These are phyloP conservation scores for Aureobasidium melanogenum DNA, from an alignment of 2,329 filamentous ascomycete genomes.

Conservation along the genomic window DNA sequence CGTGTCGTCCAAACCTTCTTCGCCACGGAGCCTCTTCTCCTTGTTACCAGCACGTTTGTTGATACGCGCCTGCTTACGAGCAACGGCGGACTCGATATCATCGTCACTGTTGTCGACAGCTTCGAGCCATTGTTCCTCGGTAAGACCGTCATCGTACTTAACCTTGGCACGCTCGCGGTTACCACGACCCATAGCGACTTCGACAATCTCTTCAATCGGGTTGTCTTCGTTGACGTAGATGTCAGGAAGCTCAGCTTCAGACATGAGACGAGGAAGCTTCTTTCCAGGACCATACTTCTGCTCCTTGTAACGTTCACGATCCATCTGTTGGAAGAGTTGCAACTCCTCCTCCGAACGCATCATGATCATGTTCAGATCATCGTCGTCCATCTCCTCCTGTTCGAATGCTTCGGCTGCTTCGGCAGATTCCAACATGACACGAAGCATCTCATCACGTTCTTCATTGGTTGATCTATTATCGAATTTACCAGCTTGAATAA, in stretches of 20 bases:
- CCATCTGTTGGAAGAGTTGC: constrained; percentile 68
- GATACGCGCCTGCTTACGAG: constrained; percentile 77
- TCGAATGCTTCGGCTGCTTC: constrained; percentile 63
- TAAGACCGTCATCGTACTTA: constrained; percentile 92
- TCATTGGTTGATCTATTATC: constrained; percentile 99
- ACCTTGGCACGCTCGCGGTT: constrained; percentile 91
- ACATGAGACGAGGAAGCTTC: constrained; percentile 68
- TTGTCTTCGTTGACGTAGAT: constrained; percentile 87
- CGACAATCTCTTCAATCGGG: constrained; percentile 67
- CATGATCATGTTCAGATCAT: constrained; percentile 91
- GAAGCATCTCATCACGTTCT: constrained; percentile 91
- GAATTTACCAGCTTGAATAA: constrained; percentile 98
- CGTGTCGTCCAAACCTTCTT: constrained; percentile 53
- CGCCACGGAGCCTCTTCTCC: constrained; percentile 44
- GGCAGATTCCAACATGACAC: constrained; percentile 79
- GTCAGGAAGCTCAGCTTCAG: constrained; percentile 80
- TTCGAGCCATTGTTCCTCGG: constrained; percentile 98
- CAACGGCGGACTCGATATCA: constrained; percentile 82
- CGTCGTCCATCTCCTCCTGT: constrained; percentile 96
- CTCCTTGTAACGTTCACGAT: constrained; percentile 60
- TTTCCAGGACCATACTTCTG: constrained; percentile 65
- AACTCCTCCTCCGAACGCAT: constrained; percentile 81
- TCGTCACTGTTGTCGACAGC: constrained; percentile 97
- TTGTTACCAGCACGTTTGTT: constrained; percentile 73
- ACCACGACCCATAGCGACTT: constrained; percentile 74